These are phyloP conservation scores for Leccinum uliginosum DNA, from an alignment of 768 basidiomycete species.

Conservation along the genomic window DNA sequence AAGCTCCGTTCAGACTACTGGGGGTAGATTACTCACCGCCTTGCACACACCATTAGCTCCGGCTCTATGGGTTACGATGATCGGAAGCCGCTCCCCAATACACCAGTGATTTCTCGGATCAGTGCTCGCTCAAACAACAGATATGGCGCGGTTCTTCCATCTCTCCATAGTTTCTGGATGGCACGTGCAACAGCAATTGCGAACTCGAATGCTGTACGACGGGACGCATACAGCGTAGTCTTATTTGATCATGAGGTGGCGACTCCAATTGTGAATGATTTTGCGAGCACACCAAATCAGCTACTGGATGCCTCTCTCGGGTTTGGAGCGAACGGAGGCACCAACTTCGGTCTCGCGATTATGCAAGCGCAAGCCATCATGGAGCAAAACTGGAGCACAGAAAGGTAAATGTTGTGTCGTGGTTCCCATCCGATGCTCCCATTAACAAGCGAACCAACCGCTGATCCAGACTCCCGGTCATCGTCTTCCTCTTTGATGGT, in stretches of 20 bases:
- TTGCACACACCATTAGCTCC: conserved; percentile 34
- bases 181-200: conserved; percentile 41
- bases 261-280: conserved; percentile 41
- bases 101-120: conserved; percentile 39
- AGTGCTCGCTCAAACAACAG: conserved; percentile 38
- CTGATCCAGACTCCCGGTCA: conserved; percentile 18
- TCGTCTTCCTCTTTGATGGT: conserved; percentile 47
- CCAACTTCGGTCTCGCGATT: conserved; percentile 43
- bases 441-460: background rate
- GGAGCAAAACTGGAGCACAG: conserved; percentile 46
- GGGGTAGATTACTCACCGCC: background rate
- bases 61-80: conserved; percentile 44
- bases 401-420: conserved; percentile 19
- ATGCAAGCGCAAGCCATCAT: conserved; percentile 33
- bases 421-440: background rate
- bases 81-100: conserved; percentile 39
- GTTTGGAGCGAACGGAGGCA: conserved; percentile 32
- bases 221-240: conserved; percentile 55
- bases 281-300: conserved; percentile 39
- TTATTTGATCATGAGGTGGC: conserved; percentile 34
- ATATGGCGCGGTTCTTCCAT: conserved; percentile 55
- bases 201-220: conserved; percentile 28
- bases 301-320: conserved; percentile 38
- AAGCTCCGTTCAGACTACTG: background rate
- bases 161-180: conserved; percentile 52